A percentile compares a stretch with the other conserved stretches of the same genome.
phyloP scores from a whole-genome alignment of 129 eudicot genomes.

The Helianthus tuberosus region DNA sequence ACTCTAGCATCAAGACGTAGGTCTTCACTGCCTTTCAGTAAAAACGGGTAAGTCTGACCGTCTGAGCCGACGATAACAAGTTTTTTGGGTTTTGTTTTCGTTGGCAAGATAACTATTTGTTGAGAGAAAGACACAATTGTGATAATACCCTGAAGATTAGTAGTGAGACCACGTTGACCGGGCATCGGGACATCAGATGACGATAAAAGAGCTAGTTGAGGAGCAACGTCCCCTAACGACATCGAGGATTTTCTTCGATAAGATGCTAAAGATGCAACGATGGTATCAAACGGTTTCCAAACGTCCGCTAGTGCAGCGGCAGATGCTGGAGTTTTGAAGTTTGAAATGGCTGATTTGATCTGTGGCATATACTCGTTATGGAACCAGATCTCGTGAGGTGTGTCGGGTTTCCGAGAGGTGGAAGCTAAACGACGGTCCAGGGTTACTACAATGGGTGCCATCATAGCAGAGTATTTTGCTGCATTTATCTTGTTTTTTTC shows the following conservation, averaged over 20 bases:
- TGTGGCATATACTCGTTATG: constrained; percentile 75
- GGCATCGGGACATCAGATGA: constrained; percentile 99
- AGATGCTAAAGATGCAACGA: constrained; percentile 86
- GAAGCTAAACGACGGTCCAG: constrained; percentile 97
- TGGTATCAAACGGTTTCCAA: constrained; percentile 86
- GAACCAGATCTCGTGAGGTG: constrained; percentile 95
- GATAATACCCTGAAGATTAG: constrained; percentile 72
- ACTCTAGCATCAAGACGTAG: constrained; percentile 99
- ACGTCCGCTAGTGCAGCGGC: constrained; percentile 71
- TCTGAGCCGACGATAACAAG: constrained; percentile 86
- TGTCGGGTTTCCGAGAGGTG: constrained; percentile 81
- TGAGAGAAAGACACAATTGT: constrained; percentile 88
- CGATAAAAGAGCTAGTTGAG: constrained; percentile 69
- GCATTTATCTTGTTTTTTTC: constrained; percentile 92
- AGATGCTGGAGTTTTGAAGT: constrained; percentile 80
- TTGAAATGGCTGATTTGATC: constrained; percentile 73
- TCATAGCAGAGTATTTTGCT: constrained; percentile 97
- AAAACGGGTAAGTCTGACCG: constrained; percentile 85
- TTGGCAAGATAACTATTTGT: constrained; percentile 72
- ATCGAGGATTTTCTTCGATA: constrained; percentile 87
- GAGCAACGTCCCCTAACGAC: constrained; percentile 88
- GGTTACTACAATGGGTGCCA: constrained; percentile 96
- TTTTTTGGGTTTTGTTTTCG: constrained; percentile 97
- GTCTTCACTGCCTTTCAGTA: constrained; percentile 96
- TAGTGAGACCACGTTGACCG: constrained; percentile 54